Conservation (phyloP, 2,329 filamentous ascomycete species). For the Colletotrichum sp. region DNA sequence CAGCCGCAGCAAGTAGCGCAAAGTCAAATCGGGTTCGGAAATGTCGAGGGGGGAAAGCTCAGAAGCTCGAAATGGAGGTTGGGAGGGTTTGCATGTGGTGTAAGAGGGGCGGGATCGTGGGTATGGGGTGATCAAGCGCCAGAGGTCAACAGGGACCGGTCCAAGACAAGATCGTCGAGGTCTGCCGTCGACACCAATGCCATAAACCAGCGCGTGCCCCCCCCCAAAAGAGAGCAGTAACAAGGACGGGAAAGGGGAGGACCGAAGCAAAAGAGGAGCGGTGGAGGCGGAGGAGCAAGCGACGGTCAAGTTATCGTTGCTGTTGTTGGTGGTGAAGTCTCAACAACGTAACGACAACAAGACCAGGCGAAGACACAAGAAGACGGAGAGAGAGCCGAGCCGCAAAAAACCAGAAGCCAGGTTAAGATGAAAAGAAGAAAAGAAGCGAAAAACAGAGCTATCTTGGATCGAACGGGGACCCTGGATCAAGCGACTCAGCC, state of each 20-base stretch:
- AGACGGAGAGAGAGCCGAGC: not conserved
- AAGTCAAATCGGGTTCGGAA: not conserved
- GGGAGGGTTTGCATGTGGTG: constrained; percentile 1
- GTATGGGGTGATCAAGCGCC: not conserved
- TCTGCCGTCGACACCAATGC: not conserved
- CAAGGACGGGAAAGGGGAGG: not conserved
- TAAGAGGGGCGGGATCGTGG: not conserved
- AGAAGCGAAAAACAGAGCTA: constrained; percentile 1
- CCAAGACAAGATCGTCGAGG: not conserved
- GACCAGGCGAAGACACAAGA: not conserved
- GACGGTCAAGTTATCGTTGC: not conserved
- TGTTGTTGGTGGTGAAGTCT: not conserved
- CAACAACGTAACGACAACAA: not conserved
- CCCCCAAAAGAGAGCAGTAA: not conserved
- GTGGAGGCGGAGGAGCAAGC: not conserved
- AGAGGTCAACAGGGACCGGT: not conserved
- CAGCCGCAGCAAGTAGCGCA: not conserved
- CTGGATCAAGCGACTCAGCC: not conserved
- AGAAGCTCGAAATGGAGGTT: not conserved
- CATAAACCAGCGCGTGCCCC: not conserved
- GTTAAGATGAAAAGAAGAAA: not conserved
- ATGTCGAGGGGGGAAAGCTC: not conserved
- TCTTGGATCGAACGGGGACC: not conserved
- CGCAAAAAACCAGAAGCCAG: not conserved
- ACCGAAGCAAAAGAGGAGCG: not conserved